phyloP scores from a whole-genome alignment of 257 asterid species.

The Solanum medicagineum region DNA sequence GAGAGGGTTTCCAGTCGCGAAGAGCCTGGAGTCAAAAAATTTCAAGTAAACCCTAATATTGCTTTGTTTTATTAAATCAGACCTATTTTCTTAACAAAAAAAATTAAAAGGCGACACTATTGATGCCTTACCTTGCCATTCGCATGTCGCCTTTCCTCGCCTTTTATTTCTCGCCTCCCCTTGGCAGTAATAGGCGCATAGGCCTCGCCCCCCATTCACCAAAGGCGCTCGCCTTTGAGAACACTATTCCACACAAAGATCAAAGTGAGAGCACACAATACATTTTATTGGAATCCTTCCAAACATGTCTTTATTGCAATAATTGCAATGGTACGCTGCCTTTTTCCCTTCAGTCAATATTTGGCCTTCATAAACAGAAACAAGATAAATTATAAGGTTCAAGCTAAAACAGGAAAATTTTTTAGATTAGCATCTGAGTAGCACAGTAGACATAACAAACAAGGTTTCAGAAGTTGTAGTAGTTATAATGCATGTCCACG shows the following conservation, averaged over 20 bases:
- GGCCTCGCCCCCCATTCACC: too few species aligned
- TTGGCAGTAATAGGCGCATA: too few species aligned
- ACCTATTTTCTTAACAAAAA: too few species aligned
- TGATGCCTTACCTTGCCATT: too few species aligned
- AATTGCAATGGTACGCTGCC: conserved; percentile 88
- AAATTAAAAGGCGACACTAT: too few species aligned
- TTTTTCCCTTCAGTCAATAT: conserved; percentile 69
- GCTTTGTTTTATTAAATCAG: too few species aligned
- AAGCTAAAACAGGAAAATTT: background rate
- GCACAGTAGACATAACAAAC: background rate
- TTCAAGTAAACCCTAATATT: too few species aligned
- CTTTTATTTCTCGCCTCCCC: too few species aligned
- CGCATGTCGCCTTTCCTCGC: too few species aligned
- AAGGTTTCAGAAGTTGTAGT: background rate
- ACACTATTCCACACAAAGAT: conserved; percentile 59
- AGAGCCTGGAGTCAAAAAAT: too few species aligned
- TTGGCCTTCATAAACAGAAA: conserved; percentile 25
- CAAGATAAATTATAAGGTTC: conserved; percentile 1
- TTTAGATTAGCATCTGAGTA: background rate
- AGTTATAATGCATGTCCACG: background rate
- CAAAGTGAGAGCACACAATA: conserved; percentile 83
- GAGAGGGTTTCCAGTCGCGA: too few species aligned
- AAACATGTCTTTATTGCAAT: conserved; percentile 87
- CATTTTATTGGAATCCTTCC: conserved; percentile 93
- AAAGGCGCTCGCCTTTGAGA: too few species aligned